phyloP scores from a whole-genome alignment of 352 stramenopile species.

The Plasmopara muralis region DNA sequence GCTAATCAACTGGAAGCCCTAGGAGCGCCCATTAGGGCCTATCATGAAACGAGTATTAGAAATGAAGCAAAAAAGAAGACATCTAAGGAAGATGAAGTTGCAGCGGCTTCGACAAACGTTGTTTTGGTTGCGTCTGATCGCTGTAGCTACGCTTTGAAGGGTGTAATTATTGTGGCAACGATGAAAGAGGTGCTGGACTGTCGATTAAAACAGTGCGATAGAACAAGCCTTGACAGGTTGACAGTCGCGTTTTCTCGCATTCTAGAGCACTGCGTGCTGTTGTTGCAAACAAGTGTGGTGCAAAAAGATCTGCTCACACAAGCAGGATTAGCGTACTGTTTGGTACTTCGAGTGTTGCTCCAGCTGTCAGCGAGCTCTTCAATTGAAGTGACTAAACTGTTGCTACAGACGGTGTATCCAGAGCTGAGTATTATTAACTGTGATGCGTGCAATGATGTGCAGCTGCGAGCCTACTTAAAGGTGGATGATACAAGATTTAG shows the following conservation, averaged over 20 bases:
- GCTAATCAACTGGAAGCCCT: constrained; percentile 49
- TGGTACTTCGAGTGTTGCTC: constrained; percentile 55
- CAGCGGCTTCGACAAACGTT: constrained; percentile 43
- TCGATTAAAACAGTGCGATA: constrained; percentile 22
- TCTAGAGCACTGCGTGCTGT: constrained; percentile 46
- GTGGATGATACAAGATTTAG: constrained; percentile 37
- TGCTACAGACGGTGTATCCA: constrained; percentile 37
- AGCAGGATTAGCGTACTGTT: constrained; percentile 57
- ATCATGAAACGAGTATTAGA: constrained; percentile 13
- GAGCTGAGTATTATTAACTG: constrained; percentile 19
- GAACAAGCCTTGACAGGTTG: constrained; percentile 6
- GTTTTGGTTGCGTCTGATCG: constrained; percentile 71
- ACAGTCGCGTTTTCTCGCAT: constrained; percentile 33
- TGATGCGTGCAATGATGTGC: constrained; percentile 2
- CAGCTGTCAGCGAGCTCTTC: constrained; percentile 11
- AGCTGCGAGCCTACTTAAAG: constrained; percentile 28
- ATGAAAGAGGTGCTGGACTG: constrained; percentile 53
- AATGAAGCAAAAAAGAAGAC: constrained; percentile 6
- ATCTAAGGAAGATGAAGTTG: constrained; percentile 12
- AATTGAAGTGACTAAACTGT: constrained; percentile 16
- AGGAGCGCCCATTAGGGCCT: constrained; percentile 42
- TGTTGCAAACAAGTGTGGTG: constrained; percentile 63
- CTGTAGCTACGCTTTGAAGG: constrained; percentile 64
- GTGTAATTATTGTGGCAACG: constrained; percentile 51
- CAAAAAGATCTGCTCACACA: constrained; percentile 79